Base-by-base conservation (phyloP, 805 yeast species). In the Lachancea meyersii region DNA sequence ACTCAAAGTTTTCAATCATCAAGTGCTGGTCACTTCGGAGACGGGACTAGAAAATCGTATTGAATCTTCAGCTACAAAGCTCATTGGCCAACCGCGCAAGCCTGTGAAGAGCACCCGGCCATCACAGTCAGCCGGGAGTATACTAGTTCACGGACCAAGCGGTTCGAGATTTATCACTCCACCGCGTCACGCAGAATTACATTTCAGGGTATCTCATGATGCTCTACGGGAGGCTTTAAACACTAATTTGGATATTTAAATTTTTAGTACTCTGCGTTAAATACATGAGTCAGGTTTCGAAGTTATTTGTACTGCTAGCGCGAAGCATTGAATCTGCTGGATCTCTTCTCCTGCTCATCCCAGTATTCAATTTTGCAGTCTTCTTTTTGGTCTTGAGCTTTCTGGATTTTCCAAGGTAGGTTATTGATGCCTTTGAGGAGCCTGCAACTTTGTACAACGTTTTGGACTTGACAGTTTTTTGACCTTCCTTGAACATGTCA, bases 391-490 rank as follows among this genome's bases (percentile, higher is more conserved):
- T 60, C 18, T 49, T 55, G 2, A 62, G 48, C 40, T 57, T 57
- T 45, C 63, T 59, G 22, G 60, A 57, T 34, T 60, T 60, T 9
- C 80, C 75, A 54, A 76, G 56, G 42, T 73, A 73, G 35, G 81
- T 73, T 48, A 83, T 73, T 7, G 83, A 75, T 1, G 83, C 76
- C 47, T 70, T 74, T 4, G 76, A 64, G 6, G 81, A 76, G 1
- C 77, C 69, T 1, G 77, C 80, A 9, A 72, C 70, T 55, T 71
- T 78, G 52, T 76, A 75, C 22, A 73, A 69, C 26, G 73, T 74
- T 35, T 77, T 69, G 4, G 77, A 60, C 1, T 76, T 76, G 16
- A 80, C 83, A 5, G 64, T 54, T 31, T 63, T 66, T 19, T 63
- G 67, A 19, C 71, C 72, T 28, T 68, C 73, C 43, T 68, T 67